Percentiles rank a stretch among this genome's conserved stretches.
Evolutionary conservation across 2,329 filamentous ascomycete genomes (phyloP).

Genomic region (Trichoderma sp.): DNA sequence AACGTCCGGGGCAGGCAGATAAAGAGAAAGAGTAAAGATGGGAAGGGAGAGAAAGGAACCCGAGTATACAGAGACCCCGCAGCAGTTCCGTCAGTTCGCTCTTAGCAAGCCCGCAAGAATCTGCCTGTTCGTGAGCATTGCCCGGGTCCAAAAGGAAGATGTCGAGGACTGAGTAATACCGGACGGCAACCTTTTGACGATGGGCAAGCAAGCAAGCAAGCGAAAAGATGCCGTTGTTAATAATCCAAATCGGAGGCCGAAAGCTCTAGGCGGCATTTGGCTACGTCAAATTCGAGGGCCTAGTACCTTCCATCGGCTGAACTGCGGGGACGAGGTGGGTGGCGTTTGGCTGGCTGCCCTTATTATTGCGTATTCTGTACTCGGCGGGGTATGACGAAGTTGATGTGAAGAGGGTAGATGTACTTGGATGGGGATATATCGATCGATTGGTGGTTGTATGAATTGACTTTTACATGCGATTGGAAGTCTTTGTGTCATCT

Average conservation of each 20-base stretch:
- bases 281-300: constrained; percentile 37
- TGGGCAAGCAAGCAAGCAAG: neutral
- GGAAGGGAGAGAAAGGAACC: neutral
- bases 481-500: no score
- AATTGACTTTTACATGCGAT: no score
- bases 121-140: constrained; percentile 37
- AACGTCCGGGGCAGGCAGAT: neutral
- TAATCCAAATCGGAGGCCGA: constrained; percentile 4
- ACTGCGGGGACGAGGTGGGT: constrained; percentile 27
- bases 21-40: neutral
- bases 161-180: constrained; percentile 39
- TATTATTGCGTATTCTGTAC: no score
- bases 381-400: no score
- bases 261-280: constrained; percentile 35
- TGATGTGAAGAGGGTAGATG: no score
- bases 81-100: constrained; percentile 3
- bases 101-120: constrained; percentile 24
- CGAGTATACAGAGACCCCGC: neutral
- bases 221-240: constrained; percentile 13
- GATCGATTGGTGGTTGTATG: no score
- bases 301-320: constrained; percentile 41
- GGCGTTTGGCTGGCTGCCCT: no score
- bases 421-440: no score
- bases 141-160: constrained; percentile 35
- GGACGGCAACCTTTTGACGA: constrained; percentile 7